Conservation (phyloP, 495 filamentous ascomycete species). For the Penicillium egyptiacum region DNA sequence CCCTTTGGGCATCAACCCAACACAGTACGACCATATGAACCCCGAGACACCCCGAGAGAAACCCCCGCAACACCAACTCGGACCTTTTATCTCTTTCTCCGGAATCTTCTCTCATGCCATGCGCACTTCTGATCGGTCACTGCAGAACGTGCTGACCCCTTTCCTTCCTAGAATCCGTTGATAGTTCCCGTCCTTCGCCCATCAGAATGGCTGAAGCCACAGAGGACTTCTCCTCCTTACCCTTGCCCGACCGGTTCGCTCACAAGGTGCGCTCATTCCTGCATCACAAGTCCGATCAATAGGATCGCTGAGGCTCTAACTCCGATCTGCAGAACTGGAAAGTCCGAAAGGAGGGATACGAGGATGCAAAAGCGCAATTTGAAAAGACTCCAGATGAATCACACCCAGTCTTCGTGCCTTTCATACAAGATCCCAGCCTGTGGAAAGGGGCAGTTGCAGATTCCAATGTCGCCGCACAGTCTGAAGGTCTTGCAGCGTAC, state of each 20-base stretch:
- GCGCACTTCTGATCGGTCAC: conserved; percentile 1
- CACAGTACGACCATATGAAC: conserved; percentile 6
- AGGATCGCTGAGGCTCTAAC: conserved; percentile 2
- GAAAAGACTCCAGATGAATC: conserved; percentile 83
- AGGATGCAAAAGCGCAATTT: conserved; percentile 85
- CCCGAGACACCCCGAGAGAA: background rate
- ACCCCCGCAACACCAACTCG: conserved; percentile 2
- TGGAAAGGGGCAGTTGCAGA: conserved; percentile 94
- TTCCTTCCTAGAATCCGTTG: background rate
- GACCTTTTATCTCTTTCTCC: background rate
- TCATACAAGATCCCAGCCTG: conserved; percentile 77
- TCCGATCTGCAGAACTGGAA: conserved; percentile 78
- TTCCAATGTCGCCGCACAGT: conserved; percentile 96
- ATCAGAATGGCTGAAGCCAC: conserved; percentile 57
- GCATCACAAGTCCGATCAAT: background rate
- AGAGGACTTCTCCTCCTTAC: conserved; percentile 81
- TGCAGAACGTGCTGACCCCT: conserved; percentile 9
- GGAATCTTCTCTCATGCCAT: background rate
- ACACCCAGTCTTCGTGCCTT: conserved; percentile 80
- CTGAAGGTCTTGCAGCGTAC: conserved; percentile 83
- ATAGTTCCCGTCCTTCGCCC: background rate
- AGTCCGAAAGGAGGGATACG: conserved; percentile 92
- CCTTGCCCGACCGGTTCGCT: conserved; percentile 76
- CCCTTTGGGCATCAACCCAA: conserved; percentile 27
- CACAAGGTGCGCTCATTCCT: conserved; percentile 67